A percentile compares a stretch with the other conserved stretches of the same genome.
Conservation (phyloP, 2,329 filamentous ascomycete species). For the Monosporascus sp. region DNA sequence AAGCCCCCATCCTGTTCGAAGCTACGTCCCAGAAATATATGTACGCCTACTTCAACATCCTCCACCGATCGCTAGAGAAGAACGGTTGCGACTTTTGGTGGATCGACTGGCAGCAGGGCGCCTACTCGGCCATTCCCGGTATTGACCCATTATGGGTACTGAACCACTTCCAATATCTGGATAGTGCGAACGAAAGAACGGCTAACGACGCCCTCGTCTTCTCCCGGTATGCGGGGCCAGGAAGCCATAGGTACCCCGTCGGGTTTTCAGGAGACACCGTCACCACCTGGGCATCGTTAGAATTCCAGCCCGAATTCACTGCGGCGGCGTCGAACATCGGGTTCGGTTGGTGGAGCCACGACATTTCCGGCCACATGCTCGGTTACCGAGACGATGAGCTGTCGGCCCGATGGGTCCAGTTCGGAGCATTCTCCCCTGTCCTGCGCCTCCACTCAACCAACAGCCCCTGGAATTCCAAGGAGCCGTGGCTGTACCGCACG, state of each 20-base stretch:
- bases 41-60: conserved; percentile 52
- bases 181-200: conserved; percentile 38
- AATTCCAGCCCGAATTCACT: conserved; percentile 63
- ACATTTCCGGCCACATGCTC: conserved; percentile 59
- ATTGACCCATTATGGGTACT: conserved; percentile 61
- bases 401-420: conserved; percentile 55
- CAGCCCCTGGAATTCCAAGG: conserved; percentile 54
- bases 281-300: conserved; percentile 54
- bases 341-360: conserved; percentile 65
- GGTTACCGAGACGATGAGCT: conserved; percentile 55
- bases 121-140: conserved; percentile 47
- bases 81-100: conserved; percentile 60
- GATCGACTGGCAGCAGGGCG: conserved; percentile 64
- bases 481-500: conserved; percentile 53
- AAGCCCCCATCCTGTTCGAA: conserved; percentile 51
- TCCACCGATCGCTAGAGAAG: conserved; percentile 51
- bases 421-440: conserved; percentile 57
- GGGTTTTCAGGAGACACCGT: conserved; percentile 60
- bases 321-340: conserved; percentile 62
- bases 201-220: conserved; percentile 43
- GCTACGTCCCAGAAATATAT: conserved; percentile 48
- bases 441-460: conserved; percentile 56
- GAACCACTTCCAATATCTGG: conserved; percentile 60
- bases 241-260: conserved; percentile 58
- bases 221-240: conserved; percentile 57